phyloP scores from a whole-genome alignment of 2,329 filamentous ascomycete genomes.

The Lecanicillium sp. region DNA sequence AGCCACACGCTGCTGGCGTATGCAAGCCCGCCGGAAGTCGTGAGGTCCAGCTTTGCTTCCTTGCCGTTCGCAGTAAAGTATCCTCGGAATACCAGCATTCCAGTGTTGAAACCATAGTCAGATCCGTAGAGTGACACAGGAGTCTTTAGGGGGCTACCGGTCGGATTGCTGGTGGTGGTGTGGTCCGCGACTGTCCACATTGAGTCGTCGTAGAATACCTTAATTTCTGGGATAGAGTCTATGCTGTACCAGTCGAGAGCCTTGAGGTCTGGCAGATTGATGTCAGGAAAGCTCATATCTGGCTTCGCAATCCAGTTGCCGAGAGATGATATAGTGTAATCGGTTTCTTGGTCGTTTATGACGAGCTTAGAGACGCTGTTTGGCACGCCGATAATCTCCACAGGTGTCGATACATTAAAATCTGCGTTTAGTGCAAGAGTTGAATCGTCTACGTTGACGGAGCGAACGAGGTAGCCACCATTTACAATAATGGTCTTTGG shows the following conservation, averaged over 20 bases:
- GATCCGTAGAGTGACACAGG: constrained; percentile 58
- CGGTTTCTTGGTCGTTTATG: constrained; percentile 29
- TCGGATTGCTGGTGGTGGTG: constrained; percentile 50
- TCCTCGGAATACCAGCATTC: constrained; percentile 61
- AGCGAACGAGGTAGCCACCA: constrained; percentile 56
- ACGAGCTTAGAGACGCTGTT: constrained; percentile 34
- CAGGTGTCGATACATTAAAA: constrained; percentile 57
- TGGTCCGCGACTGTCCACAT: constrained; percentile 55
- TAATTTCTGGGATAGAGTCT: constrained; percentile 63
- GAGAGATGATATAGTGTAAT: constrained; percentile 27
- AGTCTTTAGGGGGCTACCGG: constrained; percentile 45
- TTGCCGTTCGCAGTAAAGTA: constrained; percentile 56
- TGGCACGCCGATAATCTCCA: constrained; percentile 62
- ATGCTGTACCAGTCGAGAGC: constrained; percentile 58
- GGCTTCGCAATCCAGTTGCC: constrained; percentile 43
- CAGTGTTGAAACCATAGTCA: constrained; percentile 68
- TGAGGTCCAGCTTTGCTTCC: constrained; percentile 48
- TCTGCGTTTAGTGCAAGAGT: constrained; percentile 59
- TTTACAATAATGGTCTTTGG: constrained; percentile 47
- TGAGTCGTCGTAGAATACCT: constrained; percentile 57
- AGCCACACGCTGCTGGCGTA: constrained; percentile 63
- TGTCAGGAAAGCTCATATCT: constrained; percentile 39
- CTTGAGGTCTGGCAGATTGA: constrained; percentile 33
- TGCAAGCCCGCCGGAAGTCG: constrained; percentile 57
- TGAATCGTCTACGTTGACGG: constrained; percentile 44